Conservation (phyloP, 768 basidiomycete genomes). For the Leccinum rimulosum region DNA sequence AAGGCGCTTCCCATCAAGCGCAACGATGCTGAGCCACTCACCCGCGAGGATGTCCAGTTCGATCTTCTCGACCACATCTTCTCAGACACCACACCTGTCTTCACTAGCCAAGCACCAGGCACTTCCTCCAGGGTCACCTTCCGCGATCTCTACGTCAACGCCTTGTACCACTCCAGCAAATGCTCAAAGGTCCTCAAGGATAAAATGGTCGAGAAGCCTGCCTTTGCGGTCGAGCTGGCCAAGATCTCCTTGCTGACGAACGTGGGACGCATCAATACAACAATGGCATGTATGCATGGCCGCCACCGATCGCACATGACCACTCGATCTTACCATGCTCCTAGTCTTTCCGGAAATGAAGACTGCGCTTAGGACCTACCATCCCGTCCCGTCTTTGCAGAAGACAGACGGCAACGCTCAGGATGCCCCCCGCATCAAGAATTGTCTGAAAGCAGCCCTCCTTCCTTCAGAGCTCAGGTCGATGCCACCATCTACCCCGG, state of each 20-base stretch:
- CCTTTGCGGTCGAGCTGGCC: conserved; percentile 74
- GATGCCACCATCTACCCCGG: conserved; percentile 68
- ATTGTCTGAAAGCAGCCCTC: conserved; percentile 79
- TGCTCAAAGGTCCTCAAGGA: conserved; percentile 87
- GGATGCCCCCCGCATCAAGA: conserved; percentile 90
- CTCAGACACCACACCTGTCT: conserved; percentile 61
- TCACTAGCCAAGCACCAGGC: conserved; percentile 62
- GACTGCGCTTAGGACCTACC: conserved; percentile 84
- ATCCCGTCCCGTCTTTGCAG: conserved; percentile 84
- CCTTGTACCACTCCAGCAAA: conserved; percentile 75
- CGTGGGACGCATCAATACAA: conserved; percentile 89
- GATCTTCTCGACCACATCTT: conserved; percentile 83
- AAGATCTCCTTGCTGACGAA: conserved; percentile 86
- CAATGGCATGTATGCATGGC: conserved; percentile 70
- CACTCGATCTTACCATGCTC: conserved; percentile 20
- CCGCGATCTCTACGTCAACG: conserved; percentile 79
- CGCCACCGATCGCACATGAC: conserved; percentile 7
- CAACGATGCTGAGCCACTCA: conserved; percentile 78
- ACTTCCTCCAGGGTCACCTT: conserved; percentile 62
- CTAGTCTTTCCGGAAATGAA: conserved; percentile 93
- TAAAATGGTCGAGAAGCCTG: conserved; percentile 80
- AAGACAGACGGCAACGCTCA: conserved; percentile 86
- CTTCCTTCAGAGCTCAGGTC: conserved; percentile 66
- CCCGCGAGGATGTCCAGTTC: conserved; percentile 82
- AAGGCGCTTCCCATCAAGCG: conserved; percentile 75